phyloP scores from a whole-genome alignment of 768 basidiomycete genomes.

The Lentinula guzmanii region DNA sequence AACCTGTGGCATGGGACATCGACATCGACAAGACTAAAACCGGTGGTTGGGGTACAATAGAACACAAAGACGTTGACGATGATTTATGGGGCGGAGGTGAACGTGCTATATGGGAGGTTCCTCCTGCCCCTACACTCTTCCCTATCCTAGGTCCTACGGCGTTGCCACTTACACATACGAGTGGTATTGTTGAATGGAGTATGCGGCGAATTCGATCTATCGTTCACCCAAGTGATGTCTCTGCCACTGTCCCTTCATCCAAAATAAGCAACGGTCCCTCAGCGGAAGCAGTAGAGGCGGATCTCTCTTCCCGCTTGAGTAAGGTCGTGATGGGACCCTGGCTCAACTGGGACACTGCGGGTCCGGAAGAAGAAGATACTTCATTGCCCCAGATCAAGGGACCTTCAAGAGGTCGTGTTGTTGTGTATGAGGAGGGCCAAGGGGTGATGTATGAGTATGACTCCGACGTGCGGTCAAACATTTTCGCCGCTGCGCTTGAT shows the following conservation, averaged over 20 bases:
- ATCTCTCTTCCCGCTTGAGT: conserved; percentile 30
- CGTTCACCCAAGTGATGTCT: conserved; percentile 31
- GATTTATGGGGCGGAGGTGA: background rate
- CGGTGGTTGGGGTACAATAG: background rate
- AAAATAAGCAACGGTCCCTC: conserved; percentile 13
- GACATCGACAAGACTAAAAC: background rate
- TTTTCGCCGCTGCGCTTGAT: background rate
- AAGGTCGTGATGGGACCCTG: conserved; percentile 42
- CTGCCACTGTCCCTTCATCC: background rate
- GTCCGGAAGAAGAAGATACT: background rate
- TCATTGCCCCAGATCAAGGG: background rate
- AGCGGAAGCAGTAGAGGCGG: conserved; percentile 25
- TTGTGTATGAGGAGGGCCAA: background rate
- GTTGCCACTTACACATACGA: conserved; percentile 55
- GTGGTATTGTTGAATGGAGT: conserved; percentile 62
- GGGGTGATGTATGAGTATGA: background rate
- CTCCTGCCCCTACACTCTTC: conserved; percentile 16
- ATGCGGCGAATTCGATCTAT: conserved; percentile 51
- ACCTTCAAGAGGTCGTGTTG: background rate
- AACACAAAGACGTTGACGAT: background rate
- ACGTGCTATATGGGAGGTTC: background rate
- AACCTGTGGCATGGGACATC: background rate
- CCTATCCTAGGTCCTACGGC: conserved; percentile 49
- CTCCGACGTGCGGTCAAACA: background rate
- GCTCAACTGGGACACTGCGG: conserved; percentile 18